These are phyloP conservation scores for Casuarina cunninghamiana DNA, from an alignment of 306 rosid genomes.

Conservation along the genomic window DNA sequence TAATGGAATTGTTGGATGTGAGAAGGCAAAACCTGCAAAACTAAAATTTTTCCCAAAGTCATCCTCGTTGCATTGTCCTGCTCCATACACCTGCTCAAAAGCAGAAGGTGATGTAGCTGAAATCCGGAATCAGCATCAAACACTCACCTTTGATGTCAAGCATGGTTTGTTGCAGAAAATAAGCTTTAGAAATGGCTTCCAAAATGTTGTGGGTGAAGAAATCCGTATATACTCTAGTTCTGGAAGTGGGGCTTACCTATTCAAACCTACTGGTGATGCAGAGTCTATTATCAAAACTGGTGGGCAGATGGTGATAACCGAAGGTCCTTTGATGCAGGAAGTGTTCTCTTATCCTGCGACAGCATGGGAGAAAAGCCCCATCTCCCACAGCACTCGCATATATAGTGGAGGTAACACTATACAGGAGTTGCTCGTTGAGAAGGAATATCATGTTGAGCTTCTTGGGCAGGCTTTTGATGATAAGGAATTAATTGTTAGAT, in stretches of 20 bases:
- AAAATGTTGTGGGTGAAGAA: conserved; percentile 70
- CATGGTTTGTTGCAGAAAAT: conserved; percentile 77
- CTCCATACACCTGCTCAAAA: conserved; percentile 69
- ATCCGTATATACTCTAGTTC: conserved; percentile 75
- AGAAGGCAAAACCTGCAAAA: conserved; percentile 73
- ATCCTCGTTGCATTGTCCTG: conserved; percentile 57
- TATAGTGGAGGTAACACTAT: conserved; percentile 63
- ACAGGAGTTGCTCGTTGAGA: conserved; percentile 76
- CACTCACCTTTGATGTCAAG: conserved; percentile 65
- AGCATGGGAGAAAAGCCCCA: conserved; percentile 65
- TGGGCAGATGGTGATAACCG: conserved; percentile 63
- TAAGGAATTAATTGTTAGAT: conserved; percentile 86
- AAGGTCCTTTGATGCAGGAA: conserved; percentile 89
- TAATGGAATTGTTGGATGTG: conserved; percentile 62
- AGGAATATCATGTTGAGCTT: conserved; percentile 97
- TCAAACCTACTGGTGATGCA: conserved; percentile 81
- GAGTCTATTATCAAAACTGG: conserved; percentile 62
- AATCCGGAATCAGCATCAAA: conserved; percentile 74
- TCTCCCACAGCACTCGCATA: conserved; percentile 90
- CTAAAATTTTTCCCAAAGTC: conserved; percentile 60
- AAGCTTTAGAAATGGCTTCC: conserved; percentile 39
- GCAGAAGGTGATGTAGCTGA: conserved; percentile 48
- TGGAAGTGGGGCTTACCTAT: conserved; percentile 92
- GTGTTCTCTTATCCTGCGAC: conserved; percentile 83
- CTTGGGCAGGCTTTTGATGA: conserved; percentile 62